Conservation (phyloP, 208 protist species). For the Acanthamoeba royreba region DNA sequence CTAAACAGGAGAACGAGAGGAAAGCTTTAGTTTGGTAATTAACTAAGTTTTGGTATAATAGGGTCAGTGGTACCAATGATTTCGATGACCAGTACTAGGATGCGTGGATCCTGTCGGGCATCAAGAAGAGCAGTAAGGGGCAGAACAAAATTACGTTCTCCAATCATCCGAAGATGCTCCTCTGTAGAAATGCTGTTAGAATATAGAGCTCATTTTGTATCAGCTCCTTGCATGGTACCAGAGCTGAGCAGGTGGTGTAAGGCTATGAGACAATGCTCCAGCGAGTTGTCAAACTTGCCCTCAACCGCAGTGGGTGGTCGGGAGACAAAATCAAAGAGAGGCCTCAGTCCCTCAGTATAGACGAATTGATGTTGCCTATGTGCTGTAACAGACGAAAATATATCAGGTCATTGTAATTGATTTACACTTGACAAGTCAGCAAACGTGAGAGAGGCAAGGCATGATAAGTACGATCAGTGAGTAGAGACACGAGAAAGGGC, state of each 20-base stretch:
- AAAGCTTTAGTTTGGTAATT: not conserved
- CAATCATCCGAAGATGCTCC: not conserved
- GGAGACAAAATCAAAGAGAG: constrained; percentile 44
- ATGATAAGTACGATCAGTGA: not conserved
- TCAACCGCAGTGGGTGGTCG: not conserved
- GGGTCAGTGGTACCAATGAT: not conserved
- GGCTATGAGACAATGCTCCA: constrained; percentile 1
- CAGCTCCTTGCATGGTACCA: not conserved
- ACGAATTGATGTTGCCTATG: not conserved
- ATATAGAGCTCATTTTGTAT: not conserved
- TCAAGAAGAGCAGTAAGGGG: not conserved
- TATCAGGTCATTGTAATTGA: not conserved
- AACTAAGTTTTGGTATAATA: not conserved
- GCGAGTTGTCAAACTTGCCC: not conserved
- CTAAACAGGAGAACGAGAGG: not conserved
- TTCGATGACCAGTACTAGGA: constrained; percentile 28
- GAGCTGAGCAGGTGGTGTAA: not conserved
- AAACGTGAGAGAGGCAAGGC: not conserved
- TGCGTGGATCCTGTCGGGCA: constrained; percentile 1
- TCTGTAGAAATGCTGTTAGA: not conserved
- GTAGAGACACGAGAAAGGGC: constrained; percentile 22
- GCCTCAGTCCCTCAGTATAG: not conserved
- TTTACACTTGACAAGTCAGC: not conserved
- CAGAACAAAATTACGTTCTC: constrained; percentile 47
- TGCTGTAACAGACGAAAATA: not conserved